phyloP scores from a whole-genome alignment of 192 early-diverging fungal species.

The Linnemannia exigua region DNA sequence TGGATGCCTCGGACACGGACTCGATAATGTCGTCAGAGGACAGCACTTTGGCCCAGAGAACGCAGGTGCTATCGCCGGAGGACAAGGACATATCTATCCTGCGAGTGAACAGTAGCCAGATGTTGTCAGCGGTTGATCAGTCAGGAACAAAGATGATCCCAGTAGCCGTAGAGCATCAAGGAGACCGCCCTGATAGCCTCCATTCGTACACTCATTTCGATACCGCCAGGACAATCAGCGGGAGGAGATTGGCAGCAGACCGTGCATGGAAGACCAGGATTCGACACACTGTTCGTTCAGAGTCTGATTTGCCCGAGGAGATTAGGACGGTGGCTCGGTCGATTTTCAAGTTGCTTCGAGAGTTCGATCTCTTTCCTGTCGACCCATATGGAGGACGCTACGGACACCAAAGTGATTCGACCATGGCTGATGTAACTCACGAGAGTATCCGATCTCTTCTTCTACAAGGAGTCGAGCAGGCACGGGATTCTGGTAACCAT shows the following conservation, averaged over 20 bases:
- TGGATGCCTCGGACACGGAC: conserved; percentile 40
- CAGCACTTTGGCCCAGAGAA: background rate
- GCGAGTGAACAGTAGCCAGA: conserved; percentile 40
- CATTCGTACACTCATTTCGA: background rate
- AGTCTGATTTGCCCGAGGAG: conserved; percentile 52
- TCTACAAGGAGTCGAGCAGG: conserved; percentile 41
- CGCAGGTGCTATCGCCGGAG: background rate
- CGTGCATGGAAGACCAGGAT: conserved; percentile 43
- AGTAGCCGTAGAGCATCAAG: background rate
- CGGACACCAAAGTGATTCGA: background rate
- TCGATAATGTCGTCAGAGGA: conserved; percentile 46
- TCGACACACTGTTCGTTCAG: conserved; percentile 43
- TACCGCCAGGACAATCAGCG: background rate
- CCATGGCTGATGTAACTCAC: conserved; percentile 10
- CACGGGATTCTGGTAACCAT: conserved; percentile 52
- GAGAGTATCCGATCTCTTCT: conserved; percentile 20
- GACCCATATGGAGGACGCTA: background rate
- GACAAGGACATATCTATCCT: conserved; percentile 43
- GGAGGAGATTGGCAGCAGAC: conserved; percentile 32
- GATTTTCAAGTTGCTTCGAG: conserved; percentile 54
- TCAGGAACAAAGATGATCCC: conserved; percentile 34
- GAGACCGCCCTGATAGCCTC: background rate
- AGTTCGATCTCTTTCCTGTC: conserved; percentile 40
- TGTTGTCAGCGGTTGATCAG: conserved; percentile 35
- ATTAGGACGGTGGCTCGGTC: conserved; percentile 46